Conservation (phyloP, 2,329 filamentous ascomycete species). For the Cladobotryum protrusum region DNA sequence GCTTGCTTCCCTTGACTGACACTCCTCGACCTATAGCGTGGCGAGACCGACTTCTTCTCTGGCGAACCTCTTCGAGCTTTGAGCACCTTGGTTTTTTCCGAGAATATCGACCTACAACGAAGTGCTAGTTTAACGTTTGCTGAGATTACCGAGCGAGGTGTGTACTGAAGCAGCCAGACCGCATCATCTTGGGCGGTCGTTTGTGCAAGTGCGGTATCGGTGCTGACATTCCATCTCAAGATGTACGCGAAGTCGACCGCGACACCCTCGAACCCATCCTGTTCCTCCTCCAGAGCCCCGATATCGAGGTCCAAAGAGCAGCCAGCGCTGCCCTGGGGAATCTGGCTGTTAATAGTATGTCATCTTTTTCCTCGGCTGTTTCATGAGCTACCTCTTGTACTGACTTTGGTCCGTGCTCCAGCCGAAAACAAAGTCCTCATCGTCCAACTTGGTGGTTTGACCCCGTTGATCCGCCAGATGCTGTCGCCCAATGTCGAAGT, state of each 20-base stretch:
- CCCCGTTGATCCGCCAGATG: constrained; percentile 95
- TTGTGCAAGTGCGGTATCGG: too few species aligned
- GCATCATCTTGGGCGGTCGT: too few species aligned
- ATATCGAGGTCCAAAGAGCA: constrained; percentile 94
- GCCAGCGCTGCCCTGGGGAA: constrained; percentile 95
- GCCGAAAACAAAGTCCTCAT: constrained; percentile 98
- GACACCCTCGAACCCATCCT: constrained; percentile 95
- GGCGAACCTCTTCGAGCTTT: constrained; percentile 90
- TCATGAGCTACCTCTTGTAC: not conserved
- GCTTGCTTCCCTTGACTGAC: constrained; percentile 8
- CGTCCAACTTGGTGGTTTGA: constrained; percentile 82
- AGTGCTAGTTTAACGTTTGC: constrained; percentile 98
- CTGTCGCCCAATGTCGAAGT: constrained; percentile 96
- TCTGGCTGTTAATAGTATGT: constrained; percentile 89
- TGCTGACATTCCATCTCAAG: constrained; percentile 38
- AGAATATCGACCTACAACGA: constrained; percentile 95
- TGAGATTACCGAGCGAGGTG: constrained; percentile 97
- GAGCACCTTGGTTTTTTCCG: constrained; percentile 94
- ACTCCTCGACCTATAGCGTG: constrained; percentile 53
- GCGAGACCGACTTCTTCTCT: constrained; percentile 96
- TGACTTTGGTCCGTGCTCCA: constrained; percentile 42
- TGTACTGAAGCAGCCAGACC: constrained; percentile 17
- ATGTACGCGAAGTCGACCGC: constrained; percentile 92
- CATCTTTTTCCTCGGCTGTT: not conserved
- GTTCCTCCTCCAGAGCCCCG: constrained; percentile 86